Evolutionary conservation across 169 alveolate species (phyloP).

Genomic region (Plasmodium relictum): DNA sequence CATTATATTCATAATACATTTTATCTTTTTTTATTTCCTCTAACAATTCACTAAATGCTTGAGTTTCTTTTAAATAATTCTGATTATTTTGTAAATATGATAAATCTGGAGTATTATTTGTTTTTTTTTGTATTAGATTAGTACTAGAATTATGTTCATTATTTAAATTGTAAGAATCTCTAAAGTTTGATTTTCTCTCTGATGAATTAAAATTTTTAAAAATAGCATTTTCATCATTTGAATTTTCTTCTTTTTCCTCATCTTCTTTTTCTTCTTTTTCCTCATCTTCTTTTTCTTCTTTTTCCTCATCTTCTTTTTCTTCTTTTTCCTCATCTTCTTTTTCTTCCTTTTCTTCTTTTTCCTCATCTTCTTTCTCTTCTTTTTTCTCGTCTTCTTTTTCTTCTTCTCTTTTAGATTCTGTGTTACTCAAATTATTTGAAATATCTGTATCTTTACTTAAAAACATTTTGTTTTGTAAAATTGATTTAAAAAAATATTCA

Average conservation of each 20-base stretch:
- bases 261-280: neutral
- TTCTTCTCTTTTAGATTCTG: neutral
- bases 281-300: slow-evolving; percentile 12
- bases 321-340: neutral
- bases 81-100: neutral
- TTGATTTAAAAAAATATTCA: slow-evolving; percentile 23
- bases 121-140: neutral
- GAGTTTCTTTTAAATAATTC: slow-evolving; percentile 6
- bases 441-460: neutral
- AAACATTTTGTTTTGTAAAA: slow-evolving; percentile 32
- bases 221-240: slow-evolving; percentile 22
- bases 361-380: slow-evolving; percentile 14
- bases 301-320: neutral
- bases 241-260: slow-evolving; percentile 3
- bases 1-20: slow-evolving; percentile 15
- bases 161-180: neutral
- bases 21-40: slow-evolving; percentile 1
- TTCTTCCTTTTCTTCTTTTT: neutral
- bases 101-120: neutral
- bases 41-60: slow-evolving; percentile 16
- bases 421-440: neutral
- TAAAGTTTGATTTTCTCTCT: slow-evolving; percentile 3
- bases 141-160: neutral
- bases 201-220: neutral
- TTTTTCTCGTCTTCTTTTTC: slow-evolving; percentile 3